Evolutionary conservation across 306 rosid genomes (phyloP).

Genomic region (Styphnolobium japonicum): DNA sequence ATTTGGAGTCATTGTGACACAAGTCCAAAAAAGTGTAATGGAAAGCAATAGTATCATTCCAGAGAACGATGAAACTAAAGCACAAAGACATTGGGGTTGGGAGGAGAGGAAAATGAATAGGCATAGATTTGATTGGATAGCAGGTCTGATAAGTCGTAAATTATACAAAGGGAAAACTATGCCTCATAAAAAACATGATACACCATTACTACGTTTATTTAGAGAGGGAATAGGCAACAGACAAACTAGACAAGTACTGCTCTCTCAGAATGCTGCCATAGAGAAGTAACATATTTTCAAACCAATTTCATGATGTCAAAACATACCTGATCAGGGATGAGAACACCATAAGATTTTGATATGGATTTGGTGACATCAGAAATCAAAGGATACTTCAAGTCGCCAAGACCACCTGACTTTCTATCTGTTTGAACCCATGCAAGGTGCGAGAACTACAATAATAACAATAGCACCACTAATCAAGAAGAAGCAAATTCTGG

Average conservation of each 20-base stretch:
- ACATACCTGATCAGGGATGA: constrained; percentile 94
- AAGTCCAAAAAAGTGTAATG: constrained; percentile 1
- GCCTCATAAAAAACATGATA: background rate
- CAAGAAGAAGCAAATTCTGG: background rate
- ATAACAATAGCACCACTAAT: constrained; percentile 21
- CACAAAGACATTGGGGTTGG: background rate
- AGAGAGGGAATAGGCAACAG: background rate
- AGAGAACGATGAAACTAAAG: background rate
- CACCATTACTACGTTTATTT: background rate
- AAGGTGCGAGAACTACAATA: constrained; percentile 87
- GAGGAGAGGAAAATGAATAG: background rate
- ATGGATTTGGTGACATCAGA: constrained; percentile 90
- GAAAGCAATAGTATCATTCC: constrained; percentile 1
- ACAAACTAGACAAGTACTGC: background rate
- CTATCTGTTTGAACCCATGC: constrained; percentile 99
- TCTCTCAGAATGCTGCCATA: background rate
- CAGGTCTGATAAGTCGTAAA: background rate
- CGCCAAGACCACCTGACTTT: constrained; percentile 98
- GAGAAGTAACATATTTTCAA: background rate
- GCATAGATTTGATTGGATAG: background rate
- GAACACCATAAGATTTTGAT: constrained; percentile 79
- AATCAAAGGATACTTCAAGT: constrained; percentile 83
- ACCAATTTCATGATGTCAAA: background rate
- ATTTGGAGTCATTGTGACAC: background rate
- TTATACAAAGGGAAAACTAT: background rate